These are phyloP conservation scores for Colletotrichum sp. DNA, from an alignment of 2,329 filamentous ascomycete species.

Conservation along the genomic window DNA sequence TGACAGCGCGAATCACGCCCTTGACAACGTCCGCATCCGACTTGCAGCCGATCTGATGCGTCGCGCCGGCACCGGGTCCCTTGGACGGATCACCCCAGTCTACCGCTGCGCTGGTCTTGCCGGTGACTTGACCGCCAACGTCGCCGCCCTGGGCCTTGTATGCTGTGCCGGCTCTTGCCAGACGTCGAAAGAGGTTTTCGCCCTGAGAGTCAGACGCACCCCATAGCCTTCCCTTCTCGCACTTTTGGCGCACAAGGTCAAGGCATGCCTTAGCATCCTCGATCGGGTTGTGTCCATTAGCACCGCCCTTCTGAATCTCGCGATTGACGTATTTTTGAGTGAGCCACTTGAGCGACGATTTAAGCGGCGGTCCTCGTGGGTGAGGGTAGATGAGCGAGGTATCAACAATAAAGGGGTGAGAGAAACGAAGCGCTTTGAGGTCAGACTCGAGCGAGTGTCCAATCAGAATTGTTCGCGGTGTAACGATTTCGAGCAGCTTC, in stretches of 20 bases:
- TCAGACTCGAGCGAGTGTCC: slow-evolving; percentile 86
- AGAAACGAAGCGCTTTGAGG: slow-evolving; percentile 81
- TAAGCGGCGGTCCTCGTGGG: slow-evolving; percentile 85
- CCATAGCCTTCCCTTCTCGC: slow-evolving; percentile 89
- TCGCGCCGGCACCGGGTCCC: slow-evolving; percentile 61
- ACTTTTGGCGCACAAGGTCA: slow-evolving; percentile 93
- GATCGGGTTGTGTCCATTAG: slow-evolving; percentile 82
- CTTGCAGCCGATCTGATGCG: slow-evolving; percentile 60
- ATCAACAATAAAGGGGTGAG: slow-evolving; percentile 93
- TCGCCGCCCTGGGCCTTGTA: slow-evolving; percentile 67
- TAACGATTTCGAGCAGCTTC: slow-evolving; percentile 74
- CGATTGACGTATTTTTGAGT: slow-evolving; percentile 83
- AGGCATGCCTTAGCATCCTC: slow-evolving; percentile 93
- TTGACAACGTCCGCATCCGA: slow-evolving; percentile 64
- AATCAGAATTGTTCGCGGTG: slow-evolving; percentile 74
- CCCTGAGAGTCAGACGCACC: slow-evolving; percentile 78
- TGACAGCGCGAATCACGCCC: slow-evolving; percentile 62
- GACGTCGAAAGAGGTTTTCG: slow-evolving; percentile 88
- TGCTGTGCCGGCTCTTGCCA: slow-evolving; percentile 67
- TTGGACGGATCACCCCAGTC: slow-evolving; percentile 85
- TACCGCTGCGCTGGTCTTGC: slow-evolving; percentile 75
- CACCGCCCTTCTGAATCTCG: slow-evolving; percentile 85
- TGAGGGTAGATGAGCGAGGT: slow-evolving; percentile 91
- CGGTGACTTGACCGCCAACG: slow-evolving; percentile 57
- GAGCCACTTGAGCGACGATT: slow-evolving; percentile 89